Evolutionary conservation across 257 asterid genomes (phyloP).

Genomic region (Voacanga thouarsii): DNA sequence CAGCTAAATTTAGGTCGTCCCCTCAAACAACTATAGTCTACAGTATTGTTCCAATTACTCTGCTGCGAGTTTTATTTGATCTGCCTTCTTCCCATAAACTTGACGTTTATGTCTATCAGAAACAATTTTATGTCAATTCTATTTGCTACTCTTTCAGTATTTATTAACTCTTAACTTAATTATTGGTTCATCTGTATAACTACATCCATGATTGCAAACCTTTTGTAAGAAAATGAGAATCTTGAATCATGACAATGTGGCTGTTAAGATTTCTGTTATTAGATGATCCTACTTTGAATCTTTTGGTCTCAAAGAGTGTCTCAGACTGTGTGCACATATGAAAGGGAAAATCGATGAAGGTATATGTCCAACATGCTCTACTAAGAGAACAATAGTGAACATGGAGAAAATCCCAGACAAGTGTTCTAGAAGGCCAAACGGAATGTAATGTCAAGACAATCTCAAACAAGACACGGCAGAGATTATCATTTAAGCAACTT

Average conservation of each 20-base stretch:
- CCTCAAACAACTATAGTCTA: neutral
- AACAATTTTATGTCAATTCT: neutral
- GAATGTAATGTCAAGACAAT: conserved; percentile 7
- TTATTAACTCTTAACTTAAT: neutral
- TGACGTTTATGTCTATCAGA: neutral
- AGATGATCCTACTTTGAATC: conserved; percentile 11
- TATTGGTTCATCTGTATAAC: neutral
- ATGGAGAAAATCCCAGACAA: neutral
- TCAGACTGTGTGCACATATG: neutral
- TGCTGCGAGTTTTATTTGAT: neutral
- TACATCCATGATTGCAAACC: too few relatives aligned
- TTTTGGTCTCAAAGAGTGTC: neutral
- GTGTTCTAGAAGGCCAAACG: neutral
- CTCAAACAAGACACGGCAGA: neutral
- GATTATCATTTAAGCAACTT: conserved; percentile 33
- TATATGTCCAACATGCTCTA: neutral
- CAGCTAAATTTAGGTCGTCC: neutral
- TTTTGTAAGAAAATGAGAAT: neutral
- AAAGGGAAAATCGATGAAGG: neutral
- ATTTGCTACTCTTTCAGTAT: neutral
- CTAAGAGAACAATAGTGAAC: neutral
- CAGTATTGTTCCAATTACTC: neutral
- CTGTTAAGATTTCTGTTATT: neutral
- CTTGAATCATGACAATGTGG: neutral
- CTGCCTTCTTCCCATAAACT: neutral